Evolutionary conservation across 2,329 filamentous ascomycete species (phyloP).

Genomic region (Juglanconis oblonga): DNA sequence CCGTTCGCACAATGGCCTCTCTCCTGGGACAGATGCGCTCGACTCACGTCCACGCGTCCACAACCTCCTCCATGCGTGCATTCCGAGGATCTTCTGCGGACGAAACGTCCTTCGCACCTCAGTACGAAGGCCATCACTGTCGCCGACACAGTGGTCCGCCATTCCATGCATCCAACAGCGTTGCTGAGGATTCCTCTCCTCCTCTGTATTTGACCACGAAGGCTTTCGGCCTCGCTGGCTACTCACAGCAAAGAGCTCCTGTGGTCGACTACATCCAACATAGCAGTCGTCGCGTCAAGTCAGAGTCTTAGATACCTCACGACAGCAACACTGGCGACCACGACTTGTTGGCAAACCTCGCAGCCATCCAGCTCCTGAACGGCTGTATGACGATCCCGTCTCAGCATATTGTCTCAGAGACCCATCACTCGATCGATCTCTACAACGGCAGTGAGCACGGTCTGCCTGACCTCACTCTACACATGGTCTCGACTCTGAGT

Average conservation of each 20-base stretch:
- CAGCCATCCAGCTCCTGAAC: constrained; percentile 14
- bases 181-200: background rate
- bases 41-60: background rate
- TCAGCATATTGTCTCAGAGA: background rate
- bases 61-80: background rate
- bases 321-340: background rate
- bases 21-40: background rate
- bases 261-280: background rate
- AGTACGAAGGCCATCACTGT: background rate
- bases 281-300: background rate
- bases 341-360: constrained; percentile 11
- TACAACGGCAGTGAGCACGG: background rate
- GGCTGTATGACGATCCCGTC: background rate
- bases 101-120: background rate
- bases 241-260: background rate
- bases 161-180: background rate
- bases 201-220: background rate
- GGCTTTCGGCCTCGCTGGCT: background rate
- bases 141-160: background rate
- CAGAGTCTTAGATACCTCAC: background rate
- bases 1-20: background rate
- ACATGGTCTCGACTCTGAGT: background rate
- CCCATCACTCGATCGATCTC: background rate
- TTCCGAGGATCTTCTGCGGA: background rate
- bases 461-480: background rate